A percentile compares a stretch with the other conserved stretches of the same genome.
These are phyloP conservation scores for Epichloe scottii DNA, from an alignment of 2,329 filamentous ascomycete genomes.

Conservation along the genomic window DNA sequence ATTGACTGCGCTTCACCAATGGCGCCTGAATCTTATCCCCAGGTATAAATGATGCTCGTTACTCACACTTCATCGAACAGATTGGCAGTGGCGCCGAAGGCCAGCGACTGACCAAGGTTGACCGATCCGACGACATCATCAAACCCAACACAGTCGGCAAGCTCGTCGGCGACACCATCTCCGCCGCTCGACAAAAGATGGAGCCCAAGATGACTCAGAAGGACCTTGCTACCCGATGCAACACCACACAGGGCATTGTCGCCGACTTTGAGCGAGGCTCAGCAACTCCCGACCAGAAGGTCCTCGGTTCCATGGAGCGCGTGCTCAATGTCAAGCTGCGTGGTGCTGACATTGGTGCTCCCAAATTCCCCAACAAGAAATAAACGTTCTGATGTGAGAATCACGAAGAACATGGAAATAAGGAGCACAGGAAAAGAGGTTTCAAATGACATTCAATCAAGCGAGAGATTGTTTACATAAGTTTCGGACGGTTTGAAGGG, in stretches of 20 bases:
- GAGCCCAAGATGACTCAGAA: slow-evolving; percentile 97
- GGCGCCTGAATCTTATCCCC: neutral
- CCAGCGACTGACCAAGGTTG: slow-evolving; percentile 94
- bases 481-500: neutral
- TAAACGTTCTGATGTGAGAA: slow-evolving; percentile 7
- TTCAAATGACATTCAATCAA: slow-evolving; percentile 1
- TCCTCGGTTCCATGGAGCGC: slow-evolving; percentile 65
- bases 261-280: slow-evolving; percentile 76
- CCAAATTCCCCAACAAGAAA: slow-evolving; percentile 67
- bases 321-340: slow-evolving; percentile 81
- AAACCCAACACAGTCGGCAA: slow-evolving; percentile 86
- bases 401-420: neutral
- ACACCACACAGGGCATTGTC: slow-evolving; percentile 68
- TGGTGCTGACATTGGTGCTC: slow-evolving; percentile 72
- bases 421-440: neutral
- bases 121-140: slow-evolving; percentile 93
- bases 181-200: slow-evolving; percentile 63
- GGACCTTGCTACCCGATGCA: slow-evolving; percentile 73
- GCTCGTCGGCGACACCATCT: slow-evolving; percentile 72
- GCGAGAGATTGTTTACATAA: slow-evolving; percentile 1
- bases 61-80: slow-evolving; percentile 14
- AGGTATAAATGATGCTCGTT: neutral
- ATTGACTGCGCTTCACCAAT: neutral
- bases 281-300: slow-evolving; percentile 71
- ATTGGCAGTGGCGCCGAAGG: slow-evolving; percentile 45